These are phyloP conservation scores for Sporothrix euskadiensis DNA, from an alignment of 2,329 filamentous ascomycete species.

Conservation along the genomic window DNA sequence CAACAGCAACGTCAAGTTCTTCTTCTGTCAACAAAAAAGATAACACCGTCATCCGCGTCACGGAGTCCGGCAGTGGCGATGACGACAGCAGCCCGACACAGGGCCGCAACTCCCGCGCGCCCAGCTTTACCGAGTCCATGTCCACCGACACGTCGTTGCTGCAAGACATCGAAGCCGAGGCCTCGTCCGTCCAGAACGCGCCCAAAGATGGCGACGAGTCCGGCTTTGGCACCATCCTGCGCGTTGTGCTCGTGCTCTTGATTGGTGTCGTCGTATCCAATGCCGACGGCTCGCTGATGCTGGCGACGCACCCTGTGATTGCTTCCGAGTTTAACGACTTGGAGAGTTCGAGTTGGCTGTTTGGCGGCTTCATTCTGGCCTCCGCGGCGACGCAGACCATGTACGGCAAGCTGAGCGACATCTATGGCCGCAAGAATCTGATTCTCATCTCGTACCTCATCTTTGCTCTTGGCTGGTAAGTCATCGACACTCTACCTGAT, in stretches of 20 bases:
- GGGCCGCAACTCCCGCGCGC: not conserved
- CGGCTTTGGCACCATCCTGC: not conserved
- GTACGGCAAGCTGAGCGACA: conserved; percentile 58
- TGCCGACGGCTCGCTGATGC: conserved; percentile 62
- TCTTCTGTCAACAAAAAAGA: not conserved
- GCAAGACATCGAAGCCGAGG: conserved; percentile 28
- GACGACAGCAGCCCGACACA: not conserved
- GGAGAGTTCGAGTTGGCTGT: conserved; percentile 59
- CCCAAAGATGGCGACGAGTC: not conserved
- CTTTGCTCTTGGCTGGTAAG: conserved; percentile 53
- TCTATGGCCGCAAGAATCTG: conserved; percentile 56
- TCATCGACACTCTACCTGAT: conserved; percentile 9
- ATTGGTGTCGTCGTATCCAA: conserved; percentile 64
- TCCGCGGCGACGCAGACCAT: conserved; percentile 55
- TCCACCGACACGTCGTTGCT: conserved; percentile 29
- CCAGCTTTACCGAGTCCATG: conserved; percentile 23
- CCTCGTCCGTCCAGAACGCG: not conserved
- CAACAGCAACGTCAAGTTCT: not conserved
- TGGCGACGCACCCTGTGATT: conserved; percentile 65
- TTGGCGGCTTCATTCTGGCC: conserved; percentile 54
- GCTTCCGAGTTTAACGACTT: conserved; percentile 61
- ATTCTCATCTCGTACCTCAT: conserved; percentile 52
- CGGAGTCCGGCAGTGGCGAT: not conserved
- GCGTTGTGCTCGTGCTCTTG: conserved; percentile 30
- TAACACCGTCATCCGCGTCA: not conserved